Evolutionary conservation across 2,329 filamentous ascomycete species (phyloP).

Genomic region (Fusarium hainanense): DNA sequence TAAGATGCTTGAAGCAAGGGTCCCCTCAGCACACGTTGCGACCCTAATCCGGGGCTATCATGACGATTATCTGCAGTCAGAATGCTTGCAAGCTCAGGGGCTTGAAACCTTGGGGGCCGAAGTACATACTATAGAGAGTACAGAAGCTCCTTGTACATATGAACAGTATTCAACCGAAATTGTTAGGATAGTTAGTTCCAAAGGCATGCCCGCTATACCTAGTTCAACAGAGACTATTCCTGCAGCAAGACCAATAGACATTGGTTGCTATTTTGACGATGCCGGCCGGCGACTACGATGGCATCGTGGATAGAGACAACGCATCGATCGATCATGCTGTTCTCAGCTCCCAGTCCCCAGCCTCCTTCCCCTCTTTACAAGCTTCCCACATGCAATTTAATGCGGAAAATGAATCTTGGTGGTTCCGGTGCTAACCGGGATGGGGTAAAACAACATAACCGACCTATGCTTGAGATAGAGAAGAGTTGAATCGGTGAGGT

Average conservation of each 20-base stretch:
- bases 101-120: not conserved
- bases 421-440: not conserved
- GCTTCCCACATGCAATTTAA: not conserved
- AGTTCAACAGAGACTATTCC: not conserved
- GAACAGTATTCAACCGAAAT: not conserved
- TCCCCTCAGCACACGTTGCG: not conserved
- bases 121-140: not conserved
- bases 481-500: not conserved
- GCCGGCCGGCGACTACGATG: not conserved
- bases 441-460: not conserved
- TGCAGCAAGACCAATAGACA: not conserved
- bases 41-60: not conserved
- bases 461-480: not conserved
- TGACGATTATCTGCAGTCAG: not conserved
- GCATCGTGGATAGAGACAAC: not conserved
- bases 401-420: not conserved
- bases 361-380: not conserved
- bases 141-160: not conserved
- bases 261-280: not conserved
- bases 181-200: not conserved
- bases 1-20: conserved; percentile 14
- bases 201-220: not conserved
- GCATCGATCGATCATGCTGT: not conserved
- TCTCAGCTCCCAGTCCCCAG: not conserved
- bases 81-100: not conserved